Evolutionary conservation across 139 green algal species (phyloP).

Genomic region (Chlamydomonas incerta): DNA sequence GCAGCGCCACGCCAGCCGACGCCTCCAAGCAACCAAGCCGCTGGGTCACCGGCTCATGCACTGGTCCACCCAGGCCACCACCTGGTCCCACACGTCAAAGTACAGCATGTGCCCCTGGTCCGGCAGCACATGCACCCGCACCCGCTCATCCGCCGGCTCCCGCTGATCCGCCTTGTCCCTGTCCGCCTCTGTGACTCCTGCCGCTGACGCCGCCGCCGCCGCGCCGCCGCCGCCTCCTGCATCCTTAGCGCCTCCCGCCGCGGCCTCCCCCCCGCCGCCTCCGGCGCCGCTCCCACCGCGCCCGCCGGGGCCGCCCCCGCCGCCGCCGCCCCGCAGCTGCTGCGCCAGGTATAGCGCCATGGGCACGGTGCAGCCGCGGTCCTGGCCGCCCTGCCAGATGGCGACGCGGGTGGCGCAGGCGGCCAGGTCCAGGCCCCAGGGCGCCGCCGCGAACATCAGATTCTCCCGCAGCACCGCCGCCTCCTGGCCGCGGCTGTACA

Average conservation of each 20-base stretch:
- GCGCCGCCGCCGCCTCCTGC: no score
- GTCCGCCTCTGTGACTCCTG: no score
- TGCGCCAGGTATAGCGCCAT: conserved; percentile 11
- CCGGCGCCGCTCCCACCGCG: background rate
- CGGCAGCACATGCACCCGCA: background rate
- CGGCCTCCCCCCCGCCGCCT: background rate
- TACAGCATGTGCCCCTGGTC: conserved; percentile 19
- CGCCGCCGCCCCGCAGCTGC: background rate
- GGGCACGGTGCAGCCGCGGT: conserved; percentile 5
- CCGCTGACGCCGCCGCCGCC: no score
- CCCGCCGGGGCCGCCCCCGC: background rate
- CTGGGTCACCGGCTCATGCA: no score
- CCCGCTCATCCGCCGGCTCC: no score
- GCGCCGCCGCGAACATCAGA: background rate
- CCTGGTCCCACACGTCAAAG: conserved; percentile 10
- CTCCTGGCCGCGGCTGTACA: conserved; percentile 25
- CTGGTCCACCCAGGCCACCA: conserved; percentile 13
- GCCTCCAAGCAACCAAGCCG: no score
- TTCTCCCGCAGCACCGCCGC: background rate
- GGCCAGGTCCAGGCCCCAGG: conserved; percentile 7
- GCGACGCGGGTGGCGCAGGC: background rate
- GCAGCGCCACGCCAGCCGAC: no score
- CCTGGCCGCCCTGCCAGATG: conserved; percentile 26
- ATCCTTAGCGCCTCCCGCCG: no score
- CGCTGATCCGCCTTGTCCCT: no score